These are phyloP conservation scores for Neofusicoccum umdonicola DNA, from an alignment of 2,329 filamentous ascomycete species.

Conservation along the genomic window DNA sequence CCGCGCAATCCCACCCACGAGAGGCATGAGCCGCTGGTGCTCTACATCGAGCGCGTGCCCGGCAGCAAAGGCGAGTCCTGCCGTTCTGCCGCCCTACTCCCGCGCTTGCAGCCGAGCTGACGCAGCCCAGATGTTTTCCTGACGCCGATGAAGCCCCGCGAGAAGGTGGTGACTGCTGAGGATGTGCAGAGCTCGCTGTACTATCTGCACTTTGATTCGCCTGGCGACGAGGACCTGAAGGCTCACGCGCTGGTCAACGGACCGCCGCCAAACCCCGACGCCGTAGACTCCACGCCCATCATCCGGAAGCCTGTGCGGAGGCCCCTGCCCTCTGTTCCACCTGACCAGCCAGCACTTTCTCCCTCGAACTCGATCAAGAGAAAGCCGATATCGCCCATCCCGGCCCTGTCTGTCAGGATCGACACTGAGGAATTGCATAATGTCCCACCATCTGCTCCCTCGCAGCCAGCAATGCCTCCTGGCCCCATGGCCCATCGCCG, in stretches of 20 bases:
- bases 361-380: neutral
- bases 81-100: slow-evolving; percentile 11
- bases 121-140: slow-evolving; percentile 74
- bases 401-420: slow-evolving; percentile 27
- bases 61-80: slow-evolving; percentile 66
- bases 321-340: slow-evolving; percentile 19
- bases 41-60: slow-evolving; percentile 93
- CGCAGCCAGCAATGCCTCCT: neutral
- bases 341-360: neutral
- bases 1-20: slow-evolving; percentile 72
- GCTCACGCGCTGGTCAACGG: neutral
- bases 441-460: slow-evolving; percentile 1
- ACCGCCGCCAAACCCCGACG: neutral
- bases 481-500: slow-evolving; percentile 2
- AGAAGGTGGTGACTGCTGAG: slow-evolving; percentile 83
- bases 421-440: slow-evolving; percentile 32
- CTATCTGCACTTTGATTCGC: slow-evolving; percentile 77
- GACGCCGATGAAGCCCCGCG: slow-evolving; percentile 82
- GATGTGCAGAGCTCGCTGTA: slow-evolving; percentile 88
- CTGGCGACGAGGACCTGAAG: slow-evolving; percentile 43
- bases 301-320: slow-evolving; percentile 18
- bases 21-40: slow-evolving; percentile 67
- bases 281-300: neutral
- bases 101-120: slow-evolving; percentile 8
- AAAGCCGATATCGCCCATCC: slow-evolving; percentile 18